These are phyloP conservation scores for Albophoma yamanashiensis DNA, from an alignment of 2,329 filamentous ascomycete species.

Conservation along the genomic window DNA sequence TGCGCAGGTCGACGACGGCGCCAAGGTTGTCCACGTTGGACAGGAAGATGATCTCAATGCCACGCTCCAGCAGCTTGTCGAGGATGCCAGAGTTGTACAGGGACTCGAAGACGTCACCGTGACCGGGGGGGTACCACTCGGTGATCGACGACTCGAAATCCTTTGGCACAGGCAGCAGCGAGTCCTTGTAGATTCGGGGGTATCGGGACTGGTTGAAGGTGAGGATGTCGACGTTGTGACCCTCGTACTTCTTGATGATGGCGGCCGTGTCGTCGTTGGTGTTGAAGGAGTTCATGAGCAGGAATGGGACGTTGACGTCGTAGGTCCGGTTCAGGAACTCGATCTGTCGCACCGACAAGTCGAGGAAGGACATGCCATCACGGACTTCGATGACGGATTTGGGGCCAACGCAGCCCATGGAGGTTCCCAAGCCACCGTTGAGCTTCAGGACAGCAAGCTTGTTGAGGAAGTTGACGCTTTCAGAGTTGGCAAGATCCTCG, in stretches of 20 bases:
- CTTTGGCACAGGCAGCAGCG: constrained; percentile 90
- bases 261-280: constrained; percentile 95
- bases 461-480: constrained; percentile 88
- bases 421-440: constrained; percentile 97
- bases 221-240: constrained; percentile 98
- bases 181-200: constrained; percentile 97
- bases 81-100: constrained; percentile 98
- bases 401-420: constrained; percentile 97
- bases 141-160: constrained; percentile 74
- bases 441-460: constrained; percentile 98
- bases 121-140: constrained; percentile 97
- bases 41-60: constrained; percentile 96
- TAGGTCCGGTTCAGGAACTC: constrained; percentile 99
- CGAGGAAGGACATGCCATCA: constrained; percentile 99
- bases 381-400: constrained; percentile 99
- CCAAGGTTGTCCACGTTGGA: constrained; percentile 99
- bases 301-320: constrained; percentile 91
- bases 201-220: constrained; percentile 99
- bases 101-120: constrained; percentile 99
- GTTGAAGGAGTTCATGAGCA: constrained; percentile 99
- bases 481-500: constrained; percentile 75
- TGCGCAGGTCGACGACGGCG: constrained; percentile 93
- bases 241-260: constrained; percentile 99
- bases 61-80: constrained; percentile 88
- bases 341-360: constrained; percentile 96